Evolutionary conservation across 2,329 filamentous ascomycete genomes (phyloP).

Genomic region (Purpureocillium takamizusanense): DNA sequence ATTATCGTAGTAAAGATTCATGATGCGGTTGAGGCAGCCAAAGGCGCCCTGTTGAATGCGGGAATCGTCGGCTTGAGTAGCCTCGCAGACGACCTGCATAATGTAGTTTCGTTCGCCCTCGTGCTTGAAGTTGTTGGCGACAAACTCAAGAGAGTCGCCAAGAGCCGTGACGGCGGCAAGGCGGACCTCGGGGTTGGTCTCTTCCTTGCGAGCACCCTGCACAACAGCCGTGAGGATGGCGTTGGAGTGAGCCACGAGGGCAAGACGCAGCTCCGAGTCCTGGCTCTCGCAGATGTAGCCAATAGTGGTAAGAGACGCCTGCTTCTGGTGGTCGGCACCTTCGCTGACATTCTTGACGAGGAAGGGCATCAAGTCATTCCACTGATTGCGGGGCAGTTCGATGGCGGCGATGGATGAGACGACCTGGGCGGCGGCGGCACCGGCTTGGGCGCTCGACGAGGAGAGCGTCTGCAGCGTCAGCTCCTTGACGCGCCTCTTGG

Average conservation of each 20-base stretch:
- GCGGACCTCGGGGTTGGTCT: slow-evolving; percentile 83
- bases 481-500: slow-evolving; percentile 82
- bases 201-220: slow-evolving; percentile 93
- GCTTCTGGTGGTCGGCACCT: slow-evolving; percentile 82
- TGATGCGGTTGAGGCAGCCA: slow-evolving; percentile 95
- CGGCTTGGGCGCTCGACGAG: slow-evolving; percentile 72
- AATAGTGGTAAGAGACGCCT: slow-evolving; percentile 89
- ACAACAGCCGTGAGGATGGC: slow-evolving; percentile 96
- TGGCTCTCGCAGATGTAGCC: slow-evolving; percentile 97
- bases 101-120: slow-evolving; percentile 99
- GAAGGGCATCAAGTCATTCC: slow-evolving; percentile 80
- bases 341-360: slow-evolving; percentile 89
- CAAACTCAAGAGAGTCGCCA: slow-evolving; percentile 94
- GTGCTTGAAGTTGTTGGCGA: slow-evolving; percentile 97
- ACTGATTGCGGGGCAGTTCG: slow-evolving; percentile 87
- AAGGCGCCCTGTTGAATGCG: slow-evolving; percentile 94
- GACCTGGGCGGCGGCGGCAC: slow-evolving; percentile 86
- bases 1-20: slow-evolving; percentile 98
- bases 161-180: slow-evolving; percentile 88
- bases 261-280: slow-evolving; percentile 74
- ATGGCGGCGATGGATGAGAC: slow-evolving; percentile 91
- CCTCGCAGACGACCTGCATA: slow-evolving; percentile 99
- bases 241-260: slow-evolving; percentile 82
- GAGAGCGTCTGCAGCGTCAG: slow-evolving; percentile 80
- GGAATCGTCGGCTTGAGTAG: slow-evolving; percentile 84